These are phyloP conservation scores for Pneumocystis oryctolagi DNA, from an alignment of 1,139 yeast species.

Conservation along the genomic window DNA sequence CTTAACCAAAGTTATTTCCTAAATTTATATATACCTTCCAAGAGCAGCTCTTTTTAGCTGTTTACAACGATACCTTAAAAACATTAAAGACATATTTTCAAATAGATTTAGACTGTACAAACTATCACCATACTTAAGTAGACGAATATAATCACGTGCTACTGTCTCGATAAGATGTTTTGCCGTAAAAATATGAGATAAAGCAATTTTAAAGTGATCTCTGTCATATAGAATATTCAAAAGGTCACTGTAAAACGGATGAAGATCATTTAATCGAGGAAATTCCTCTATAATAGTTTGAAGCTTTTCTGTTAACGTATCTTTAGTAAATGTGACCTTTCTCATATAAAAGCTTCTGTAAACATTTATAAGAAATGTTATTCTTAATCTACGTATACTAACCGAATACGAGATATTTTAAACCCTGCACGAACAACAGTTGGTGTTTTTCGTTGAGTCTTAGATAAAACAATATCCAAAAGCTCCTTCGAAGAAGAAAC, in stretches of 20 bases:
- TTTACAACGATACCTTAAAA: constrained; percentile 65
- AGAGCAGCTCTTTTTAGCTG: constrained; percentile 95
- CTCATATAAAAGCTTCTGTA: constrained; percentile 90
- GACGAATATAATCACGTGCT: constrained; percentile 81
- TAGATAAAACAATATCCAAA: constrained; percentile 88
- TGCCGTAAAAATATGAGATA: constrained; percentile 88
- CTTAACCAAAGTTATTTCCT: background rate
- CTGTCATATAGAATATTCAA: constrained; percentile 96
- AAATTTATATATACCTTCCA: constrained; percentile 36
- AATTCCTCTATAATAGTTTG: constrained; percentile 72
- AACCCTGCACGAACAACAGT: constrained; percentile 4
- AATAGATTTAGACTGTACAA: constrained; percentile 22
- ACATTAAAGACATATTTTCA: background rate
- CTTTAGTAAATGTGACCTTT: constrained; percentile 88
- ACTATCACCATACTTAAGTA: constrained; percentile 92
- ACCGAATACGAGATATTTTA: constrained; percentile 67
- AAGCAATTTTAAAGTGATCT: constrained; percentile 93
- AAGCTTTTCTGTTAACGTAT: constrained; percentile 86
- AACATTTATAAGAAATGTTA: background rate
- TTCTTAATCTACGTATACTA: constrained; percentile 42
- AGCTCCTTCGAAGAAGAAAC: constrained; percentile 24
- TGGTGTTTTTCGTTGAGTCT: constrained; percentile 97
- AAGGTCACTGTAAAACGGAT: constrained; percentile 94
- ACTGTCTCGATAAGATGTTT: constrained; percentile 91
- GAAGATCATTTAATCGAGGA: constrained; percentile 94